Evolutionary conservation across 495 filamentous ascomycete genomes (phyloP).

Genomic region (Penicilliopsis zonata): DNA sequence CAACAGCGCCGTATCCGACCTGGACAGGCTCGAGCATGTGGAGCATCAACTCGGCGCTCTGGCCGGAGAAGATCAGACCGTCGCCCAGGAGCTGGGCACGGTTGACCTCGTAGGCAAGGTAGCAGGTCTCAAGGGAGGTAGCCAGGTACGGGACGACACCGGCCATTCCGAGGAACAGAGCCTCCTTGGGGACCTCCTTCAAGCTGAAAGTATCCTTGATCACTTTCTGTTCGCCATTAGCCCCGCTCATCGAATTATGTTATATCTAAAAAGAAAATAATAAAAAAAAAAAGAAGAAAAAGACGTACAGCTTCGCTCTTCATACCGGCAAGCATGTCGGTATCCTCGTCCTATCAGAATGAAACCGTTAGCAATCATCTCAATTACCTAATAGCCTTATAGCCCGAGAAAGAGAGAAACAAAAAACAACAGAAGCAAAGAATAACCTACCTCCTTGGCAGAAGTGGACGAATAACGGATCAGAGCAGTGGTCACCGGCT

Average conservation of each 20-base stretch:
- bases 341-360: slow-evolving; percentile 24
- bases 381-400: no score
- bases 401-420: not conserved
- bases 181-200: slow-evolving; percentile 62
- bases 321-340: slow-evolving; percentile 57
- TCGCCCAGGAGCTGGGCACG: slow-evolving; percentile 43
- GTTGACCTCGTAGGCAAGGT: slow-evolving; percentile 71
- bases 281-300: slow-evolving; percentile 1
- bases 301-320: slow-evolving; percentile 60
- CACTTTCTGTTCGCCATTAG: slow-evolving; percentile 61
- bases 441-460: slow-evolving; percentile 24
- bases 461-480: slow-evolving; percentile 33
- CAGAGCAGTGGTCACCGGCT: slow-evolving; percentile 40
- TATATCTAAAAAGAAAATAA: not conserved
- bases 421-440: not conserved
- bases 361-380: slow-evolving; percentile 17
- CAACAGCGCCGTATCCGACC: slow-evolving; percentile 84
- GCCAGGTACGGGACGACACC: slow-evolving; percentile 85
- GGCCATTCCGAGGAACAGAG: slow-evolving; percentile 71
- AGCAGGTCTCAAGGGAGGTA: slow-evolving; percentile 80
- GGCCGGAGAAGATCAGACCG: slow-evolving; percentile 53
- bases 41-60: slow-evolving; percentile 62
- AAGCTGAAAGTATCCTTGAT: slow-evolving; percentile 86
- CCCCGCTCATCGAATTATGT: no score
- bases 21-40: slow-evolving; percentile 82